phyloP scores from a whole-genome alignment of 306 rosid species.

The Abrus pulchellus region DNA sequence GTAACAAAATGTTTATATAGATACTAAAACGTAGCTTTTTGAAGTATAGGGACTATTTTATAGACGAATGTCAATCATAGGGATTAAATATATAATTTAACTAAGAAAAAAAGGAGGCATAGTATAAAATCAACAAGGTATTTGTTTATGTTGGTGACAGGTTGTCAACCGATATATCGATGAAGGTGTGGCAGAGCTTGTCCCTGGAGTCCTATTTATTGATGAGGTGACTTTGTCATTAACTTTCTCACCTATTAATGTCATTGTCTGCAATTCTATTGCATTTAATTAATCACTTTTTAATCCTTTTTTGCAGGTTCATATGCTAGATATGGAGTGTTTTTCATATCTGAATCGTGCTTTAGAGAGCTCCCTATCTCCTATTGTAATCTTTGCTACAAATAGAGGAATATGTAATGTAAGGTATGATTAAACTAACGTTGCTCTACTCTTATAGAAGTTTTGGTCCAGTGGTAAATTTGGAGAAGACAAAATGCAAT shows the following conservation, averaged over 20 bases:
- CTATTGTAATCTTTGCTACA: constrained; percentile 96
- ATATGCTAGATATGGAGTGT: constrained; percentile 97
- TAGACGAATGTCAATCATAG: too few species aligned
- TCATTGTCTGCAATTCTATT: constrained; percentile 22
- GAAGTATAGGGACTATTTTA: too few species aligned
- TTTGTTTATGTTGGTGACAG: constrained; percentile 55
- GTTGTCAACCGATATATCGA: constrained; percentile 94
- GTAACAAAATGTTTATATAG: too few species aligned
- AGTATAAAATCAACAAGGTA: neutral
- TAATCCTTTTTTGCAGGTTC: constrained; percentile 69
- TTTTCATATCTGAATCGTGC: constrained; percentile 97
- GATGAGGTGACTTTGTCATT: constrained; percentile 64
- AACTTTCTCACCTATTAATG: constrained; percentile 12
- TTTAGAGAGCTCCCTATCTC: constrained; percentile 94
- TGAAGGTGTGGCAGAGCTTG: constrained; percentile 99
- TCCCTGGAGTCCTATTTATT: constrained; percentile 94
- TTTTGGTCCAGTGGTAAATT: constrained; percentile 22
- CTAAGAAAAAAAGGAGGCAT: neutral
- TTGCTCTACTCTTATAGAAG: neutral
- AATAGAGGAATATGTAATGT: constrained; percentile 96
- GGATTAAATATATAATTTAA: too few species aligned
- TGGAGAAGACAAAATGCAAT: constrained; percentile 38
- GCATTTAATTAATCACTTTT: constrained; percentile 14
- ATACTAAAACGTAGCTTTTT: too few species aligned
- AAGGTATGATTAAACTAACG: constrained; percentile 66